Evolutionary conservation across 805 yeast genomes (phyloP).

Genomic region (Barnettozyma sp.): DNA sequence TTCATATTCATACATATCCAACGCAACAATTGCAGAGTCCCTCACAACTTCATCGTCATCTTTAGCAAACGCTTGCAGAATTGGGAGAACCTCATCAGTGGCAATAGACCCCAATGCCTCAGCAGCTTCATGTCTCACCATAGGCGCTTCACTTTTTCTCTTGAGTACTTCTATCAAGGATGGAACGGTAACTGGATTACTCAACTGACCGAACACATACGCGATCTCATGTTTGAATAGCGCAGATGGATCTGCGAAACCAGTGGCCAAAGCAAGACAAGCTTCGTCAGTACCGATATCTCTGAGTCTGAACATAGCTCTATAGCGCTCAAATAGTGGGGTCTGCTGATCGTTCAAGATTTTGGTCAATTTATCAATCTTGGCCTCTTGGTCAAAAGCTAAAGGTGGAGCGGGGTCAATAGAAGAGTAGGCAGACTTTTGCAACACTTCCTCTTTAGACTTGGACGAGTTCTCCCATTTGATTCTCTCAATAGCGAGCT

Average conservation of each 20-base stretch:
- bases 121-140: constrained; percentile 99
- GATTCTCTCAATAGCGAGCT: constrained; percentile 91
- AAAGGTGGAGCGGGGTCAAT: constrained; percentile 99
- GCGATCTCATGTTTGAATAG: constrained; percentile 97
- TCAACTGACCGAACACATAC: constrained; percentile 94
- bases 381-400: constrained; percentile 53
- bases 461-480: constrained; percentile 78
- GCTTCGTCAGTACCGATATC: constrained; percentile 94
- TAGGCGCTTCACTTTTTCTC: constrained; percentile 79
- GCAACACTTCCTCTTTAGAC: constrained; percentile 61
- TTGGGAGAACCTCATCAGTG: constrained; percentile 89
- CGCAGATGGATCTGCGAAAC: constrained; percentile 86
- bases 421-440: constrained; percentile 71
- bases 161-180: constrained; percentile 75
- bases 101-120: constrained; percentile 98
- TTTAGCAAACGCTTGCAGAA: constrained; percentile 66
- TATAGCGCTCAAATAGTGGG: constrained; percentile 87
- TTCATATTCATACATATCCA: constrained; percentile 97
- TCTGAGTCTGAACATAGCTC: constrained; percentile 97
- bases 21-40: constrained; percentile 93
- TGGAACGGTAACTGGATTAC: constrained; percentile 90
- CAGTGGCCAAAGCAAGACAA: constrained; percentile 82
- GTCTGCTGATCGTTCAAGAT: constrained; percentile 68
- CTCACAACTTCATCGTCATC: constrained; percentile 89
- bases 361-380: constrained; percentile 56